Conservation (phyloP, 768 basidiomycete genomes). For the Pleurotus eryngii region DNA sequence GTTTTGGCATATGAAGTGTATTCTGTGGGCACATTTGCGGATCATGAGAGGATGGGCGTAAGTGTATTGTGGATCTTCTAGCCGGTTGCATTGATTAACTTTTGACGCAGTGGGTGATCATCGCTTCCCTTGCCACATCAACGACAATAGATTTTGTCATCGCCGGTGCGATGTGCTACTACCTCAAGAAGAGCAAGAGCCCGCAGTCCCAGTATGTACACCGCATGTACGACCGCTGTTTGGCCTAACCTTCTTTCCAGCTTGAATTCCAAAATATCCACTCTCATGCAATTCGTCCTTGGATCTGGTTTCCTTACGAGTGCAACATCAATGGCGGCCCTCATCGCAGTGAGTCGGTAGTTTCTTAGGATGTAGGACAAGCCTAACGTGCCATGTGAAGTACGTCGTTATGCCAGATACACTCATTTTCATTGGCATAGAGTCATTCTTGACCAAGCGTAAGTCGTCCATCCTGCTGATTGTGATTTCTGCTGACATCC, state of each 20-base stretch:
- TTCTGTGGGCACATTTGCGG: conserved; percentile 25
- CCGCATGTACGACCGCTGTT: background rate
- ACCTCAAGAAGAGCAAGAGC: conserved; percentile 29
- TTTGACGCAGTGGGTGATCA: conserved; percentile 36
- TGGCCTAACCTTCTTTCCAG: conserved; percentile 4
- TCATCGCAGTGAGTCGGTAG: conserved; percentile 34
- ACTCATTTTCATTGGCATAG: conserved; percentile 38
- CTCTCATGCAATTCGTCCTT: conserved; percentile 27
- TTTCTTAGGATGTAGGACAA: background rate
- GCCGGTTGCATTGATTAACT: background rate
- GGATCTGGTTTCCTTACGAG: conserved; percentile 29
- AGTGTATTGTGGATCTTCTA: conserved; percentile 11
- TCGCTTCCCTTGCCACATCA: conserved; percentile 36
- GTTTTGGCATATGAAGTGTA: conserved; percentile 38
- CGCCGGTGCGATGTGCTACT: conserved; percentile 29
- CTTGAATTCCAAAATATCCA: conserved; percentile 29
- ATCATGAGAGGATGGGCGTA: conserved; percentile 29
- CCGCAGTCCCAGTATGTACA: conserved; percentile 14
- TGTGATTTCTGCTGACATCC: background rate
- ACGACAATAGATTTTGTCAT: conserved; percentile 45
- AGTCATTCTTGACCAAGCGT: conserved; percentile 44
- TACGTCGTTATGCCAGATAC: conserved; percentile 42
- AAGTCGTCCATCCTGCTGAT: conserved; percentile 11
- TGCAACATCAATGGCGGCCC: conserved; percentile 40
- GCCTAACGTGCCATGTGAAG: conserved; percentile 16